Base-by-base conservation (phyloP, 2,329 filamentous ascomycete species). In the Colletotrichum destructivum region DNA sequence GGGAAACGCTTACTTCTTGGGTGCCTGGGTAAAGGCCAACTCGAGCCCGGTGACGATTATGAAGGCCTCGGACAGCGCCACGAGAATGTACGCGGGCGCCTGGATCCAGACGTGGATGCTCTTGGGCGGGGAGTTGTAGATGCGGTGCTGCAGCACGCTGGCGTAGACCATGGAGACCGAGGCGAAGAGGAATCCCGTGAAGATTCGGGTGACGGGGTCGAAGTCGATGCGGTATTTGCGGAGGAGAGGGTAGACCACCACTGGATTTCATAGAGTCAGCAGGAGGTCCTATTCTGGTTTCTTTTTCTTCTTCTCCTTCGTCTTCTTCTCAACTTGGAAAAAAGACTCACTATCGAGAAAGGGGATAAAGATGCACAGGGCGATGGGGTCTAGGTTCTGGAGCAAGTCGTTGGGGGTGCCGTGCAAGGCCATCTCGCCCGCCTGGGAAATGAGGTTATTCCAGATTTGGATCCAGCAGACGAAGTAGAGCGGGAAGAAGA, bases 11-110 rank as follows among this genome's bases (percentile, higher is more conserved):
- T 46, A 71, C 64, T 71, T 71, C 21, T 68, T 71, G 3, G 92
- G 92, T 0, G 92, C 91, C 79, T 94, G 93, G 77, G 91, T 92
- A 81, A 91, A 94, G 23, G 91, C 92, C 76, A 93, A 93, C 79
- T 94, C 92, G 13, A 93, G 86, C 71, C 90, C 89, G 1, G 91
- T 92, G 73, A 93, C 90, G 18, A 89, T 91, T 55, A 89, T 88
- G 76, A 91, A 89, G 72, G 91, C 90, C 78, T 91, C 89, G 0
- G 88, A 84, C 12, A 89, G 80, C 40, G 86, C 89, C 47, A 90
- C 88, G 52, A 91, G 83, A 57, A 91, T 78, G 23, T 89, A 88
- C 54, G 88, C 90, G 18, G 90, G 83, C 0, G 82, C 78, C 75
- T 85, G 84, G 52, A 91, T 79, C 78, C 87, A 87, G 47, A 91